phyloP scores from a whole-genome alignment of 2,329 filamentous ascomycete species.

The Pseudophaeomoniella oleicola region DNA sequence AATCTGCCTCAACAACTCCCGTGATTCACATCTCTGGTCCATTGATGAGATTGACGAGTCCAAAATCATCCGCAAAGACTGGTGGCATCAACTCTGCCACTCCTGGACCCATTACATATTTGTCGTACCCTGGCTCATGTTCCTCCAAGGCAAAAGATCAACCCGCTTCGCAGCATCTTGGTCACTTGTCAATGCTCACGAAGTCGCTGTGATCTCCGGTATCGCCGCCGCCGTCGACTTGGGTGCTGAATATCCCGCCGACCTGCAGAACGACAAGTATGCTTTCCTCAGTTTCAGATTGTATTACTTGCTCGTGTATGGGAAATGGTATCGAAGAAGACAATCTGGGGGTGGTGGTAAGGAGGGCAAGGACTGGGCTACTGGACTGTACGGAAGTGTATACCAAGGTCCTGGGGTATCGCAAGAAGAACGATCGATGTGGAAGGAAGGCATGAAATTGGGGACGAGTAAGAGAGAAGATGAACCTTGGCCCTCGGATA shows the following conservation, averaged over 20 bases:
- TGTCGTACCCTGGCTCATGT: slow-evolving; percentile 57
- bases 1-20: slow-evolving; percentile 43
- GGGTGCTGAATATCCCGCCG: slow-evolving; percentile 49
- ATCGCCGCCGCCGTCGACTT: slow-evolving; percentile 57
- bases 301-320: slow-evolving; percentile 47
- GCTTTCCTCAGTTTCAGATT: slow-evolving; percentile 45
- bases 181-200: slow-evolving; percentile 53
- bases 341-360: slow-evolving; percentile 24
- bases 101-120: slow-evolving; percentile 45
- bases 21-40: slow-evolving; percentile 40
- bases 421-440: slow-evolving; percentile 37
- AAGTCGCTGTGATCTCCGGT: slow-evolving; percentile 55
- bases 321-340: slow-evolving; percentile 41
- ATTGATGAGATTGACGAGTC: slow-evolving; percentile 39
- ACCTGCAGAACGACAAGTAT: slow-evolving; percentile 48
- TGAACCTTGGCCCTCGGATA: slow-evolving; percentile 11
- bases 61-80: slow-evolving; percentile 44
- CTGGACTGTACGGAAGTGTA: slow-evolving; percentile 42
- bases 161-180: slow-evolving; percentile 53
- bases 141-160: slow-evolving; percentile 49
- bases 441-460: slow-evolving; percentile 15
- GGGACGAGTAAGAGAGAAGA: slow-evolving; percentile 23
- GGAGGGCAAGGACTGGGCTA: slow-evolving; percentile 41
- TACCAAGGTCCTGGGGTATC: slow-evolving; percentile 45
- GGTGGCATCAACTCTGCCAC: slow-evolving; percentile 51